Base-by-base conservation (phyloP, 495 filamentous ascomycete genomes). In the Penicillium nucicola region DNA sequence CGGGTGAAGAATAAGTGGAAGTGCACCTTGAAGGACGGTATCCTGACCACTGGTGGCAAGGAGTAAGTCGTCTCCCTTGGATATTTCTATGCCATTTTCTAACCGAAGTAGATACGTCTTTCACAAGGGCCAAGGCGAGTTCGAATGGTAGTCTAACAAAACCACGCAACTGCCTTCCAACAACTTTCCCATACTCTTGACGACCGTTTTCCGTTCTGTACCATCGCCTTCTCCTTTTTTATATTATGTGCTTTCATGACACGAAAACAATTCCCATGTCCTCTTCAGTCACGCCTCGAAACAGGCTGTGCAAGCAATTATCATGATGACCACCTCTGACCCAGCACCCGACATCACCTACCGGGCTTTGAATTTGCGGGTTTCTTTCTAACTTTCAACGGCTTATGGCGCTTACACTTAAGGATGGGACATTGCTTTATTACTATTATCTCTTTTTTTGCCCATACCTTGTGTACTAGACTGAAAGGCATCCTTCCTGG, bases 1-100 rank as follows among this genome's bases (percentile, higher is more conserved):
- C 79, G 93, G 42, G 95, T 97, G 50, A 99, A 99, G 84, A 99
- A 97, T 69, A 99, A 97, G 85, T 99, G 93, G 93, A 99, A 99
- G 84, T 99, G 93, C 73, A 89, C 88, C 5, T 79, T 99, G 45
- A 97, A 97, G 76, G 93, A 99, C 60, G 93, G 93, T 14, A 88
- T 99, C 13, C 77, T 99, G 53, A 96, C 86, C 41, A 88, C 91
- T 32, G 89, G 89, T 56, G 85, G 87, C 53, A 92, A 86, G 68
- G 93, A 99, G 81, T 89, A 67, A 71, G 84, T 79, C 48, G 13
- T 38, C 4, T 39, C 13, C 14, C 4, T 9, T 14, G 9, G 35
- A 4, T 50, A 15, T 18, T 11, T 9, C 12, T 48, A 3, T 22
- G 41, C 4, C 4, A 13, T 37, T 36, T 13, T 41, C 56, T 60